Percentiles rank a stretch among this genome's conserved stretches.
These are phyloP conservation scores for Mortierella sp. DNA, from an alignment of 371 early-diverging fungal genomes.

Conservation along the genomic window DNA sequence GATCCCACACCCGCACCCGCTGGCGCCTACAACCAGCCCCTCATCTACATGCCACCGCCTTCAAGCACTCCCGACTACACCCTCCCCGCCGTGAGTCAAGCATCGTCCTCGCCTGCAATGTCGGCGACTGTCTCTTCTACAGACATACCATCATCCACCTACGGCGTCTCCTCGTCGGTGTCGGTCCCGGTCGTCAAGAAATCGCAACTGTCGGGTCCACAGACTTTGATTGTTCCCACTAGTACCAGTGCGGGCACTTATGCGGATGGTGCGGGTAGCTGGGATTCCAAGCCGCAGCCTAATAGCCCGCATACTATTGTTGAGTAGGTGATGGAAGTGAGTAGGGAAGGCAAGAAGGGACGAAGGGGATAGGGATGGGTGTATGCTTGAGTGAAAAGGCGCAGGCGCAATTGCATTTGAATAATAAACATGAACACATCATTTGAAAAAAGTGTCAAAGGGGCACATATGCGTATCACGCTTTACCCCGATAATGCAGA, in stretches of 20 bases:
- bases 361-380: not conserved
- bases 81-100: not conserved
- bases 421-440: too few species aligned
- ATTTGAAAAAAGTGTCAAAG: too few species aligned
- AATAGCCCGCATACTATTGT: not conserved
- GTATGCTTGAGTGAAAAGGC: too few species aligned
- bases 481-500: too few species aligned
- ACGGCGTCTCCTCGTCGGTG: not conserved
- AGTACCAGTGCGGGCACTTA: not conserved
- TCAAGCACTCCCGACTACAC: not conserved
- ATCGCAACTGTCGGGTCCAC: not conserved
- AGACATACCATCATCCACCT: not conserved
- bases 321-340: not conserved
- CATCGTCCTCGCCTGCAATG: not conserved
- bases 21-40: not conserved
- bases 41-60: not conserved
- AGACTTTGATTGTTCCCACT: not conserved
- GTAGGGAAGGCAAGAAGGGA: not conserved
- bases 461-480: too few species aligned
- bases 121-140: not conserved
- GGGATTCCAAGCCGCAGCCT: not conserved
- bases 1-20: not conserved
- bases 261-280: not conserved
- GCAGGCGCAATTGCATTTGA: too few species aligned
- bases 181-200: not conserved